Percentiles rank a stretch among this genome's conserved stretches.
Evolutionary conservation across 192 early-diverging fungal genomes (phyloP).

Genomic region (Backusella tuberculispora): DNA sequence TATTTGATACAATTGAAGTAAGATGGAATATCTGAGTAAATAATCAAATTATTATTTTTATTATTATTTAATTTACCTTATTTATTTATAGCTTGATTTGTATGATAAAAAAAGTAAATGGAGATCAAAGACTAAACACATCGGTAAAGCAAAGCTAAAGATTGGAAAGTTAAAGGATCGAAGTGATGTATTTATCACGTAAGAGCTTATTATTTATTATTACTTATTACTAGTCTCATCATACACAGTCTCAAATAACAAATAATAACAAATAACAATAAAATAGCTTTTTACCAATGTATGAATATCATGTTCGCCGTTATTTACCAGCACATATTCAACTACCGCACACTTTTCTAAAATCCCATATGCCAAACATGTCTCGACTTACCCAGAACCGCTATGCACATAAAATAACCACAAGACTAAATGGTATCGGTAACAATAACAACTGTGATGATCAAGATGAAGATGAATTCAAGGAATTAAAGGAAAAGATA

Average conservation of each 20-base stretch:
- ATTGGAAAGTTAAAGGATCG: constrained; percentile 32
- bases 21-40: background rate
- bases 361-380: constrained; percentile 35
- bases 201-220: constrained; percentile 1
- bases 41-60: background rate
- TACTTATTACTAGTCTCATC: background rate
- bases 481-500: background rate
- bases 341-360: constrained; percentile 39
- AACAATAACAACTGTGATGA: background rate
- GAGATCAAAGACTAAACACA: constrained; percentile 39
- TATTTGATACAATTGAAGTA: constrained; percentile 74
- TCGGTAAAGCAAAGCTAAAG: constrained; percentile 45
- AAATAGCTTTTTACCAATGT: constrained; percentile 42
- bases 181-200: constrained; percentile 46
- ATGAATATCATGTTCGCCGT: constrained; percentile 39
- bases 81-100: constrained; percentile 37
- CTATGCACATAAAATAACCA: constrained; percentile 5
- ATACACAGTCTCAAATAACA: background rate
- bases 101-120: constrained; percentile 42
- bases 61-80: constrained; percentile 13
- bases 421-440: background rate
- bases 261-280: background rate
- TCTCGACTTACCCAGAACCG: constrained; percentile 12
- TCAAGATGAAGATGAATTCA: background rate
- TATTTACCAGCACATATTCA: constrained; percentile 39